These are phyloP conservation scores for Parathielavia hyrcaniae DNA, from an alignment of 495 filamentous ascomycete genomes.

Conservation along the genomic window DNA sequence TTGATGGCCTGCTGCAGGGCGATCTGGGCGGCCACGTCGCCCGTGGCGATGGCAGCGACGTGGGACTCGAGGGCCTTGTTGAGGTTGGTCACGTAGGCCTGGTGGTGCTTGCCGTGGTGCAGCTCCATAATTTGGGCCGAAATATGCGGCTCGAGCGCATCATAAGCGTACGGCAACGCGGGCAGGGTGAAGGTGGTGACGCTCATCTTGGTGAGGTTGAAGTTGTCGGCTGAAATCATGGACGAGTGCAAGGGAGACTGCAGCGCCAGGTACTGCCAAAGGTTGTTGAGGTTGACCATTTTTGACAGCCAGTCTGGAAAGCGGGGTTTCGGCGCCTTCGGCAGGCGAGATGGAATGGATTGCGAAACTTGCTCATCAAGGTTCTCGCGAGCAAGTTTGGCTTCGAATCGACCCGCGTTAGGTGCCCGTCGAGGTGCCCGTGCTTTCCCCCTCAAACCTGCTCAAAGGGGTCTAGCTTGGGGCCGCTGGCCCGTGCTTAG, in stretches of 20 bases:
- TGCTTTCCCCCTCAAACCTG: conserved; percentile 32
- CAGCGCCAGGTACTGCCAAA: conserved; percentile 29
- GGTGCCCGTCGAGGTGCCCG: background rate
- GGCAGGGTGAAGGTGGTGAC: conserved; percentile 36
- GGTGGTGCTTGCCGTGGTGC: conserved; percentile 67
- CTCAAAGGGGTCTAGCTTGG: conserved; percentile 22
- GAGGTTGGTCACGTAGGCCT: conserved; percentile 65
- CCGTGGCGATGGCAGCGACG: conserved; percentile 43
- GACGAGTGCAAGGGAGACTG: conserved; percentile 22
- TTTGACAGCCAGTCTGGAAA: background rate
- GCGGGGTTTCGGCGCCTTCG: background rate
- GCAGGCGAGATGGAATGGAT: background rate
- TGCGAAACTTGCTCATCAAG: conserved; percentile 22
- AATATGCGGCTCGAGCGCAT: conserved; percentile 84
- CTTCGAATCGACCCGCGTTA: conserved; percentile 11
- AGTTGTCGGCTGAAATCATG: conserved; percentile 16
- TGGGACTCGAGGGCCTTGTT: conserved; percentile 56
- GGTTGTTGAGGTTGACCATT: conserved; percentile 31
- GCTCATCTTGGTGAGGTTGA: conserved; percentile 30
- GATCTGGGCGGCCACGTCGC: conserved; percentile 55
- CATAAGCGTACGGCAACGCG: conserved; percentile 40
- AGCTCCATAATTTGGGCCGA: conserved; percentile 93
- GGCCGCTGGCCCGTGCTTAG: conserved; percentile 3
- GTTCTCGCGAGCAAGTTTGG: conserved; percentile 5
- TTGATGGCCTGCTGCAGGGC: conserved; percentile 72